Evolutionary conservation across 768 basidiomycete species (phyloP), one percentile per base, ranked within the genome.

Genomic region (Mycena albidolilacea): DNA sequence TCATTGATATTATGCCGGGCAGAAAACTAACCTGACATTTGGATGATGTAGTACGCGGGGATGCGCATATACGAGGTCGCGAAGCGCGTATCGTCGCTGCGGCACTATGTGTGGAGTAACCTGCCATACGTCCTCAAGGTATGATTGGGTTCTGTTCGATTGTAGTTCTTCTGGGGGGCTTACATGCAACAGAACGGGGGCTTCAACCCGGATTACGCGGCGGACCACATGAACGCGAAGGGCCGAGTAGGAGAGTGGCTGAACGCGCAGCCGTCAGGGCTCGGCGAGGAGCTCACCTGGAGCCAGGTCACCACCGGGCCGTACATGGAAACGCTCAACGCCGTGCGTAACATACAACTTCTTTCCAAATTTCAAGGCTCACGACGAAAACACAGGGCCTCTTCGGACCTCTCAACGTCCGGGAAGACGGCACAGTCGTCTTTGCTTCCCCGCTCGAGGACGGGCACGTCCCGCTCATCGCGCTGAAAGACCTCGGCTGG

Each of bases 41-140:
- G 4, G 12, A 23, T 11, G 7, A 41, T 38, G 0, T 30, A 74
- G 79, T 84, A 79, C 67, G 78, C 81, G 10, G 85, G 84, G 0
- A 81, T 87, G 64, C 79, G 83, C 67, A 83, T 87, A 10, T 87
- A 84, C 73, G 86, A 87, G 72, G 73, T 81, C 9, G 84, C 85
- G 7, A 81, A 82, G 64, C 80, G 81, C 23, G 79, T 76, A 7
- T 73, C 73, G 14, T 76, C 82, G 6, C 75, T 84, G 68, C 77
- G 81, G 38, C 86, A 87, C 69, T 83, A 84, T 61, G 79, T 87
- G 38, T 87, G 83, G 82, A 84, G 85, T 72, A 71, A 46, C 46
- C 1, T 71, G 14, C 64, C 17, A 9, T 66, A 66, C 23, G 64
- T 71, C 4, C 73, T 80, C 76, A 86, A 85, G 82, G 85, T 86